Evolutionary conservation across 2,329 filamentous ascomycete genomes (phyloP), one percentile per base, ranked within the genome.

Genomic region (Sclerotinia glacialis): DNA sequence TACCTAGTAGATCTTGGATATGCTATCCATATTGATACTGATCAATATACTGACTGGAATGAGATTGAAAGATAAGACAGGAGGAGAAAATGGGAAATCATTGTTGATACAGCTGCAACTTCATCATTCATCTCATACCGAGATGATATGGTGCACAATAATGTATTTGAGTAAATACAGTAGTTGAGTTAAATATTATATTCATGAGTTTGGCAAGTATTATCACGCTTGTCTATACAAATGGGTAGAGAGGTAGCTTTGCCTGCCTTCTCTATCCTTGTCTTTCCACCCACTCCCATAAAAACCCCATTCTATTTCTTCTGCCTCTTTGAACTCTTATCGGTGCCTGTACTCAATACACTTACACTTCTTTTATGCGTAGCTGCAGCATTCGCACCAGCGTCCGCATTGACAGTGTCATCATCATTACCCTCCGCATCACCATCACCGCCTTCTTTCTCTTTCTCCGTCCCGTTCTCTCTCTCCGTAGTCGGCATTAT

Each of bases 281-380:
- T 34, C 28, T 37, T 7, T 21, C 18, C 5, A 8, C 31, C 9
- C 11, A 34, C 12, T 6, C 6, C 18, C 31, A 1, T n/a, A 12
- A 37, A 5, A 6, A n/a, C 11, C 6, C 23, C 5, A n/a, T 23
- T 34, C 64, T 72, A 78, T 67, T 81, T 82, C 72, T 78, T 81
- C 73, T 82, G 80, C 64, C 81, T 78, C 74, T 84, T 84, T 9
- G 76, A 74, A 71, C 80, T 82, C 75, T 83, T 83, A 66, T 92
- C 88, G 76, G 89, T 92, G 7, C 80, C 80, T 21, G 82, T 80
- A 76, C 91, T 94, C 64, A 96, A 77, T 42, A 93, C 91, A 76
- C 92, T 96, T 1, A 91, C 91, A 76, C 92, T 95, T 67, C 92
- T 85, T 80, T 96, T 96, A 70, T 90, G 88, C n/a, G 52, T 31